Evolutionary conservation across 306 rosid genomes (phyloP), one percentile per base, ranked within the genome.

Genomic region (Begonia loranthoides): DNA sequence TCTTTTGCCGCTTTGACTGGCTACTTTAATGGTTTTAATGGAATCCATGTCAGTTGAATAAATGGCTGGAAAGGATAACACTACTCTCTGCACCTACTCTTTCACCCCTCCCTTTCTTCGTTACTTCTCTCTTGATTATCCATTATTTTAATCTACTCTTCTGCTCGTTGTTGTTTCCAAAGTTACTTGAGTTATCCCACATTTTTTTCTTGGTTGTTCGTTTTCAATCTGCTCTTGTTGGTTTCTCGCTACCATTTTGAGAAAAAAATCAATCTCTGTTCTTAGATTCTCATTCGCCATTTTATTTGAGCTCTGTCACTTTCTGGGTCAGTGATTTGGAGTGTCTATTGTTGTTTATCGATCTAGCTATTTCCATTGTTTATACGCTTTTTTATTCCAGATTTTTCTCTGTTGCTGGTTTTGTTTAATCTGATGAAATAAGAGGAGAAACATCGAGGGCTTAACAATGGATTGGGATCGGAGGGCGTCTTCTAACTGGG

Each of bases 401-500:
- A 41, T 41, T 41, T 41, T 41, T 41, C 45, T 19, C 45, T 41
- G 45, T 41, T 1, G 12, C 13, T 41, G 12, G 13, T 12, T 41
- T 12, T 9, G 10, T 41, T 12, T 41, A 80, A 22, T 50, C 74
- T 41, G 90, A 87, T 19, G 1, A 19, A 19, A 19, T 19, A 19
- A 19, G 22, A 19, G 22, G 3, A 19, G 22, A 19, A 19, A 19
- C 22, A 19, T 2, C 3, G 22, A 19, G 36, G 36, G 40, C 34
- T 64, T 60, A 64, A 67, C 55, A 66, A 85, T 90, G 99, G 99
- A 90, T 54, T 86, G 99, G 99, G 83, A 86, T 66, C 61, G 75
- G 74, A 90, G 78, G 72, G 73, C 86, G 61, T 51, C 81, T 43
- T 70, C 83, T 16, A 5, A 28, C 36, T 86, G 85, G 94, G 94